A percentile compares a stretch with the other conserved stretches of the same genome.
phyloP scores from a whole-genome alignment of 83 land plant genomes.

The Larix sibirica region DNA sequence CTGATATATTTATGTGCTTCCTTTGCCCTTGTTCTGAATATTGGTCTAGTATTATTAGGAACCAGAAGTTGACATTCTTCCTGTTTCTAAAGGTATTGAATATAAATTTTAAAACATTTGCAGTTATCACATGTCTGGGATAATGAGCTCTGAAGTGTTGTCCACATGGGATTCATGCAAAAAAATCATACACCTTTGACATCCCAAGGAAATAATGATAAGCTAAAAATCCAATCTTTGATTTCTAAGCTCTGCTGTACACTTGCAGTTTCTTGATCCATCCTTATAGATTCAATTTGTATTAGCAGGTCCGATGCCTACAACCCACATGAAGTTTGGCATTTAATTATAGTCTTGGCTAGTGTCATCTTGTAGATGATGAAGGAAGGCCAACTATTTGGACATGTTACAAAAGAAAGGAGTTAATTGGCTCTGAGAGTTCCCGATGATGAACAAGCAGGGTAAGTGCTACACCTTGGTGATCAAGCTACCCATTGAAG shows the following conservation, averaged over 20 bases:
- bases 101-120: not conserved
- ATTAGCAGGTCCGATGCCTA: constrained; percentile 31
- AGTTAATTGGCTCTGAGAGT: not conserved
- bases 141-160: not conserved
- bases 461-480: not conserved
- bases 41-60: not conserved
- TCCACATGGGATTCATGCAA: not conserved
- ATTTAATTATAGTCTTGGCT: not conserved
- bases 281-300: not conserved
- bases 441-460: not conserved
- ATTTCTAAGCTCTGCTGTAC: not conserved
- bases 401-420: not conserved
- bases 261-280: not conserved
- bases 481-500: not conserved
- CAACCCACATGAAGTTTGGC: constrained; percentile 26
- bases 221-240: not conserved
- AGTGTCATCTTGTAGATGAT: not conserved
- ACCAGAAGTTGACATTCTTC: not conserved
- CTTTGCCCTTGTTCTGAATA: not conserved
- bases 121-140: constrained; percentile 34
- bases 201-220: constrained; percentile 13
- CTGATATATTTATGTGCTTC: not conserved
- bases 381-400: not conserved
- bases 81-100: not conserved
- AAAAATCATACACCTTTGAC: constrained; percentile 15